Evolutionary conservation across 306 rosid species (phyloP).

Genomic region (Quercus gilva): DNA sequence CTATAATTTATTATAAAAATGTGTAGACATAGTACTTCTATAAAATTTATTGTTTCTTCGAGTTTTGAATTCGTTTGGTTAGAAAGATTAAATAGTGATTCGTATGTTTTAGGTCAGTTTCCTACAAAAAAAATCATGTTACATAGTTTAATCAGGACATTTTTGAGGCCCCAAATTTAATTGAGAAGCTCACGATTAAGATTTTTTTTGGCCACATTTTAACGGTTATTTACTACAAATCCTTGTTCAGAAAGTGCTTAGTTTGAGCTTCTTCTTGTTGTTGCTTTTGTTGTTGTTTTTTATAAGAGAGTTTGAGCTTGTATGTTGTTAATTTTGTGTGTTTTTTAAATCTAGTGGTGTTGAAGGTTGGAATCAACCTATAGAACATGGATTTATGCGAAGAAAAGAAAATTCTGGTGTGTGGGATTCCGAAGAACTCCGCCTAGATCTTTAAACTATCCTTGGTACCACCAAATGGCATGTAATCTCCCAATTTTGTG

Average conservation of each 20-base stretch:
- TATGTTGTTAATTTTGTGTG: constrained; percentile 19
- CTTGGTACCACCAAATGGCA: constrained; percentile 96
- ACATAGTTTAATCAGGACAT: no score
- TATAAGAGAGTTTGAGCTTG: neutral
- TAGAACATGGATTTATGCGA: constrained; percentile 71
- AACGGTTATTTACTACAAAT: neutral
- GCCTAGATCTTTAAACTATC: constrained; percentile 72
- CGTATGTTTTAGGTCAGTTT: no score
- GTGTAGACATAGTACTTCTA: no score
- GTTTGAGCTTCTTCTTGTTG: neutral
- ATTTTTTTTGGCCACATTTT: no score
- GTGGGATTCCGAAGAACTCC: constrained; percentile 65
- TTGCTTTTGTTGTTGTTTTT: no score
- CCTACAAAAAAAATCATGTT: no score
- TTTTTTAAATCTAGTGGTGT: neutral
- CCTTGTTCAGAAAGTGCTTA: neutral
- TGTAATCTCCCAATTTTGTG: constrained; percentile 34
- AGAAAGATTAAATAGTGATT: no score
- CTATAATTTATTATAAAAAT: no score
- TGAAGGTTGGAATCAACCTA: constrained; percentile 85
- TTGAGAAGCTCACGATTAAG: no score
- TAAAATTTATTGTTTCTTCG: neutral
- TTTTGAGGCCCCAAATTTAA: no score
- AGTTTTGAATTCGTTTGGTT: no score
- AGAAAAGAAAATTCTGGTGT: constrained; percentile 44